Base-by-base conservation (phyloP, 225 moss, liverwort and hornwort species). In the Straminergon stramineum region DNA sequence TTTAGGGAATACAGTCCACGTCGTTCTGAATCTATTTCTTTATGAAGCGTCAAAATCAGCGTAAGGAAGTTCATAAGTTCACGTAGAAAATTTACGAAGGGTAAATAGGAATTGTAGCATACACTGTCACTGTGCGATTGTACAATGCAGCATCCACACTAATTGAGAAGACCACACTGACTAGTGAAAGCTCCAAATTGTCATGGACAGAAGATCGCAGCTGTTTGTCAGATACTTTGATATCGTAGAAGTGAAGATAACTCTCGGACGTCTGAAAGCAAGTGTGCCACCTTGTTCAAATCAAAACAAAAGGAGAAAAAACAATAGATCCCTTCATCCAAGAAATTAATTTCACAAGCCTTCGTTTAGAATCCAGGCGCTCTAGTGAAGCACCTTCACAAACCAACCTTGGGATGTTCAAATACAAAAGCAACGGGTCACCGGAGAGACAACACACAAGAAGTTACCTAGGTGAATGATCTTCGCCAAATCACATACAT, bases 251-350 rank as follows among this genome's bases (percentile, higher is more conserved):
- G 86, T 96, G 97, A 92, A 99, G 93, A 91, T 95, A 93, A 88
- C 95, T 96, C 84, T 95, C 96, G 87, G 97, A 96, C 68, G 99
- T 99, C 99, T 99, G 95, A 92, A 93, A 82, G 84, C 63, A n/a
- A 91, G 81, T 74, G 71, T 37, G 45, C 70, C 71, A 83, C 80
- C 35, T 85, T 88, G 68, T 84, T 90, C 45, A 89, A 89, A 61
- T 34, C 45, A 79, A 61, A 84, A 45, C 27, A 77, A 81, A 64
- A 43, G 30, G 17, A 84, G 55, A 77, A 69, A 82, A 81, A 82
- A 83, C 34, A 82, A 76, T 37, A 55, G 63, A 85, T 55, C 24
- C 86, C 57, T 31, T 68, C 53, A 75, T 60, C 84, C 71, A 92
- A 75, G 45, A 78, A 82, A 86, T 37, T 14, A 10, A 45, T 67